Evolutionary conservation across 164 flowering plant genomes (phyloP), one percentile per base, ranked within the genome.

Genomic region (Stephania cephalantha): DNA sequence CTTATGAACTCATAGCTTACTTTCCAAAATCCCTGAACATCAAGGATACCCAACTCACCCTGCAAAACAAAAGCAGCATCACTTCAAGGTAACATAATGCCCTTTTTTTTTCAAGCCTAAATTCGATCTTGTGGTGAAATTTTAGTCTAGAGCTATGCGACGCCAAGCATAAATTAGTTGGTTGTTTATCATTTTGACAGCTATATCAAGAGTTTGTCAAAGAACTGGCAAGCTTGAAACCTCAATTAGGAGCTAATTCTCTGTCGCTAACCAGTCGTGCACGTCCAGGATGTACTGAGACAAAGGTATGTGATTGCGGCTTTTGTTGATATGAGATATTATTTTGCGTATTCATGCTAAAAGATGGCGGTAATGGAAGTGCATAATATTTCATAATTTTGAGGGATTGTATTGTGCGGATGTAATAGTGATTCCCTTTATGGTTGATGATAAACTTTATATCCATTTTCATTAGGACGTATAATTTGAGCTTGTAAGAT

Each of bases 181-280:
- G 42, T 73, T 70, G 74, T 76, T 35, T 35, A 25, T 46, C 72
- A 10, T 79, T 79, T 63, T 63, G 22, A 45, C 77, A 81, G 83
- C 71, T 78, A 71, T 46, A 74, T 75, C 50, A 79, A 73, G 76
- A 82, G 45, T 82, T 80, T 66, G 46, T 52, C 46, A 69, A 71
- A 75, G 84, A 84, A 80, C 6, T 78, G 75, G 74, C 78, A 80
- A 61, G 2, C 50, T 71, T 82, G 80, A 78, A 78, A 77, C 77
- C 78, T 55, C 61, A 35, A 69, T 42, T 78, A 35, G 74, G 67
- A 53, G 5, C 30, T 80, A 53, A 29, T 55, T 71, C 29, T 46
- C 18, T 0, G 58, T 25, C 53, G 53, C 64, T 18, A 73, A 70
- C 65, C 10, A 29, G 64, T 70, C 61, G 45, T 13, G 53, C 68